Evolutionary conservation across 2,329 filamentous ascomycete genomes (phyloP), one percentile per base, ranked within the genome.

Genomic region (Clarireedia sp.): DNA sequence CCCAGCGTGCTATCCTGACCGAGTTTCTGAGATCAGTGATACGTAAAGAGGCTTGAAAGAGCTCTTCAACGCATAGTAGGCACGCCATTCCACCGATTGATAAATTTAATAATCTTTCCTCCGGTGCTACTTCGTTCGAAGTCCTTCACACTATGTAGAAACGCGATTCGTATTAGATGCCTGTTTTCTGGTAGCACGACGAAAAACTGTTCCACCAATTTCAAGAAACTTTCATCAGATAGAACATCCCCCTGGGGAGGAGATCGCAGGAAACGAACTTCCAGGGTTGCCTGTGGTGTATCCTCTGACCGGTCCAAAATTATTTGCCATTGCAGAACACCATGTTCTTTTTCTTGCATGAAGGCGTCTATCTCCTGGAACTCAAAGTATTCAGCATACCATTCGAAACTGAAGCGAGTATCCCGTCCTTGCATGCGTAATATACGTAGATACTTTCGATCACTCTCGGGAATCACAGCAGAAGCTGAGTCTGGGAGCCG

Each of bases 241-340:
- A 48, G 1, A 10, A 48, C 5, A 1, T 8, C 29, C 16, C 37
- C 26, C 3, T 29, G 17, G 16, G 29, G 46, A 5, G 46, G 17
- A 1, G 17, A 48, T 23, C 46, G 46, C 8, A 48, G 46, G 5
- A 48, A 21, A 16, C 46, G 46, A 37, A 48, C 37, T 37, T 48
- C 46, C 10, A 48, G 12, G 6, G 12, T 48, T 5, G 46, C 16
- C 17, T 48, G 46, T 0, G 46, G 46, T 10, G 29, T 48, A 19
- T 48, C 46, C 14, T 36, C 17, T 12, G 36, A 16, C 5, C 46
- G 46, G 3, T 16, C 46, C 12, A 48, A 37, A 19, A 48, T 48
- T 5, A 48, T 48, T 37, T 48, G 46, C 46, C 46, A 48, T 21
- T 48, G 46, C 29, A 48, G 23, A 19, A 48, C n/a, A 21, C 46